Percentiles rank a stretch among this genome's conserved stretches.
Conservation (phyloP, 192 early-diverging fungal genomes). For the Chytriomyces confervae region DNA sequence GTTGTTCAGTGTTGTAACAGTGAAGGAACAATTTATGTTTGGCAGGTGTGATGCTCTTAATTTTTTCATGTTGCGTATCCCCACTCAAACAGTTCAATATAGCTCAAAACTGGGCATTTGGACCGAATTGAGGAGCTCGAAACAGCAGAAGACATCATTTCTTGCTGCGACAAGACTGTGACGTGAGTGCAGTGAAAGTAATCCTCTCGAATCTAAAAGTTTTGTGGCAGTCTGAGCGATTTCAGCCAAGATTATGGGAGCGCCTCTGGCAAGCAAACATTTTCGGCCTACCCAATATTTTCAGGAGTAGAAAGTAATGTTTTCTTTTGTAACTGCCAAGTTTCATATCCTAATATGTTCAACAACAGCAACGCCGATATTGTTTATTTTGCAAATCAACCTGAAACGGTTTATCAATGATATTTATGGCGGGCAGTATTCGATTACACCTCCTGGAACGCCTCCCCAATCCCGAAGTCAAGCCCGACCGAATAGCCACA, state of each 20-base stretch:
- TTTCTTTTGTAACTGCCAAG: neutral
- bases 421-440: constrained; percentile 49
- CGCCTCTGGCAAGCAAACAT: constrained; percentile 41
- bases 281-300: constrained; percentile 48
- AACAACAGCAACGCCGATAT: constrained; percentile 9
- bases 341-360: neutral
- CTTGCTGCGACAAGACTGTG: constrained; percentile 57
- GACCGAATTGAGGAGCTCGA: constrained; percentile 67
- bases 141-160: constrained; percentile 61
- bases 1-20: constrained; percentile 58
- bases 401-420: constrained; percentile 58
- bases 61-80: neutral
- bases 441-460: constrained; percentile 30
- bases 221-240: constrained; percentile 38
- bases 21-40: constrained; percentile 72
- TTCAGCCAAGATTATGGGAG: constrained; percentile 39
- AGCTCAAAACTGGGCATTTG: constrained; percentile 79
- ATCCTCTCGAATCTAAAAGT: constrained; percentile 14
- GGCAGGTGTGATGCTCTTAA: constrained; percentile 66
- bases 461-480: constrained; percentile 19
- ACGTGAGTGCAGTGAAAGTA: constrained; percentile 40
- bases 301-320: constrained; percentile 20
- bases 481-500: neutral
- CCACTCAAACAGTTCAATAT: neutral
- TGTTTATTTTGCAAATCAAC: constrained; percentile 46